Conservation (phyloP, 2,329 filamentous ascomycete genomes). For the Trichoderma sp. region DNA sequence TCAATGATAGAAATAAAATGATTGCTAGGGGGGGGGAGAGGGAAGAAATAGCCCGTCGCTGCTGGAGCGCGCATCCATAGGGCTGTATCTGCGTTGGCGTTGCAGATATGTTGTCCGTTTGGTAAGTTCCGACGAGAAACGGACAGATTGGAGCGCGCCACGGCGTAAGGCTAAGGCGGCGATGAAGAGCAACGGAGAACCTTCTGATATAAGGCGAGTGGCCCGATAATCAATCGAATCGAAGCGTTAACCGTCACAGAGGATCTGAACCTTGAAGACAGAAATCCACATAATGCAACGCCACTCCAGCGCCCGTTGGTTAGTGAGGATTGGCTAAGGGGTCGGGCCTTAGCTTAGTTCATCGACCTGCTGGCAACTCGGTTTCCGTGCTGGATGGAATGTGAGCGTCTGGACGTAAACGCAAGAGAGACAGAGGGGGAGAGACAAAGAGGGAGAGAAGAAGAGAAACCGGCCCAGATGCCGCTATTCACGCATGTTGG, state of each 20-base stretch:
- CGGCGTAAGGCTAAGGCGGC: not conserved
- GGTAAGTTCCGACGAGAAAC: not conserved
- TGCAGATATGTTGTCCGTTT: not conserved
- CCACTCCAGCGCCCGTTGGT: not conserved
- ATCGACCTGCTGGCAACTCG: not conserved
- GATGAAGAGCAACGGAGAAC: not conserved
- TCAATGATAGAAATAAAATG: not conserved
- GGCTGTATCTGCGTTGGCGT: not conserved
- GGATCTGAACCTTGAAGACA: not conserved
- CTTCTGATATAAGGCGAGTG: not conserved
- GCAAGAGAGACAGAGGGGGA: not conserved
- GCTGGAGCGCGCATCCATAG: not conserved
- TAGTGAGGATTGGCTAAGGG: not conserved
- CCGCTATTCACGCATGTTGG: not conserved
- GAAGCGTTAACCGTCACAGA: not conserved
- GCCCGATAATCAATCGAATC: not conserved
- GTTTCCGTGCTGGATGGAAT: not conserved
- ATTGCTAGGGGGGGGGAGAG: not conserved
- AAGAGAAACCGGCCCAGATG: not conserved
- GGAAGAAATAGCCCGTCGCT: not conserved
- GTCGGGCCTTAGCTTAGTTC: not conserved
- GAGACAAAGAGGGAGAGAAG: no score
- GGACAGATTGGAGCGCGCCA: not conserved
- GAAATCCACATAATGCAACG: not conserved
- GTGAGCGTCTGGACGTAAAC: not conserved